Evolutionary conservation across 1,284 basidiomycete species (phyloP).

Genomic region (Uromyces viciae-fabae): DNA sequence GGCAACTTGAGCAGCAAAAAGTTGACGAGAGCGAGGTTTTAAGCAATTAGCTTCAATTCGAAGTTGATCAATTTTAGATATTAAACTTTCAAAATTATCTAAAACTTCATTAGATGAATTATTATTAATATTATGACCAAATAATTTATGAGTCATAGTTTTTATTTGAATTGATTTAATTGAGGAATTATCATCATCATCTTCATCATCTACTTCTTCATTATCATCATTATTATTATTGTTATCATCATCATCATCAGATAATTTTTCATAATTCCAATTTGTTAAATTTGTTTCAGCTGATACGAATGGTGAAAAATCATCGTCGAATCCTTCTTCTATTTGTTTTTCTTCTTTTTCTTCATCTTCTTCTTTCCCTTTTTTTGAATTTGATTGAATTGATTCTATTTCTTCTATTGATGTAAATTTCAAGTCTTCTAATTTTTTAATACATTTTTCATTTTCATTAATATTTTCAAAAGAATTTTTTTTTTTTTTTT

Average conservation of each 20-base stretch:
- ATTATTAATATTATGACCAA: background rate
- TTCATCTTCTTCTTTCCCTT: too few species aligned
- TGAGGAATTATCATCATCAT: background rate
- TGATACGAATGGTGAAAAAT: background rate
- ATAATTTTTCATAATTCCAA: too few species aligned
- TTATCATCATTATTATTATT: background rate
- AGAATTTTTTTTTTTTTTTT: too few species aligned
- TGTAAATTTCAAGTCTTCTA: too few species aligned
- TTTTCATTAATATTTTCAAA: too few species aligned
- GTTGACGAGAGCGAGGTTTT: background rate
- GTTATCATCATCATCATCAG: background rate
- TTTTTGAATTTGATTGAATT: too few species aligned
- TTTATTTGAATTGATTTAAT: background rate
- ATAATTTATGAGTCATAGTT: background rate
- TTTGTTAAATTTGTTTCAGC: conserved; percentile 6
- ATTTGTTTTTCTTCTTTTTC: too few species aligned
- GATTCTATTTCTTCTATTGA: too few species aligned
- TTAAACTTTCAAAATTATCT: background rate
- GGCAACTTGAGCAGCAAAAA: background rate
- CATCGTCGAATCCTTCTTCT: background rate
- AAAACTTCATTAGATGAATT: background rate
- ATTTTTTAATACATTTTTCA: too few species aligned
- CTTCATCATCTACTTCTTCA: background rate
- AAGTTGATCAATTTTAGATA: background rate
- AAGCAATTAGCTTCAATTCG: background rate